A percentile compares a stretch with the other conserved stretches of the same genome.
Evolutionary conservation across 306 rosid genomes (phyloP).

Genomic region (Mucuna pruriens): DNA sequence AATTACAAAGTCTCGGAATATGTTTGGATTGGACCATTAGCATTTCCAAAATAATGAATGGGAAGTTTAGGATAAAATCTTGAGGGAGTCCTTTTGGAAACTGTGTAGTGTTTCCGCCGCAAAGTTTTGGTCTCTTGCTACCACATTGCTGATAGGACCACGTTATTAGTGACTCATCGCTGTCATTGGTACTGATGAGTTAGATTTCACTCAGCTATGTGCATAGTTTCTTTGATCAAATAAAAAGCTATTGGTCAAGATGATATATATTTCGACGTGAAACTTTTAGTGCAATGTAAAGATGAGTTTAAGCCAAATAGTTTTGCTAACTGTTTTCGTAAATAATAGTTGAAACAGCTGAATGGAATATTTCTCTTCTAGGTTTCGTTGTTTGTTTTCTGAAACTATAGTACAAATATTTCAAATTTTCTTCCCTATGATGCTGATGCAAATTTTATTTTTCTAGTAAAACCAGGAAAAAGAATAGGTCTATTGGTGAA

Average conservation of each 20-base stretch:
- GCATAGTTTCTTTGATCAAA: constrained; percentile 20
- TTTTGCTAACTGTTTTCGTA: too few species aligned
- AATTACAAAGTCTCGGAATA: constrained; percentile 11
- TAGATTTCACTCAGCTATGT: neutral
- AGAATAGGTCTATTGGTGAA: neutral
- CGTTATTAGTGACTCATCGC: constrained; percentile 30
- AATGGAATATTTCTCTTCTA: neutral
- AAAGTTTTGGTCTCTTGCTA: constrained; percentile 20
- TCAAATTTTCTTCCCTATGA: constrained; percentile 4
- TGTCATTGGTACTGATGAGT: constrained; percentile 2
- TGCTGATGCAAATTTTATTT: neutral
- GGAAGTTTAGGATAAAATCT: constrained; percentile 21
- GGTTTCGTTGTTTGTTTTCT: constrained; percentile 3
- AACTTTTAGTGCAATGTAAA: too few species aligned
- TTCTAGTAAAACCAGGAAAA: neutral
- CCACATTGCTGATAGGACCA: constrained; percentile 34
- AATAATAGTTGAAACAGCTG: neutral
- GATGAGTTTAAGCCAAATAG: too few species aligned
- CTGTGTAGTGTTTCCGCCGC: constrained; percentile 31
- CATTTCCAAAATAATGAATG: constrained; percentile 8
- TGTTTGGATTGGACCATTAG: constrained; percentile 33
- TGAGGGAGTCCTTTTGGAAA: constrained; percentile 3
- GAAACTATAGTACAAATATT: neutral
- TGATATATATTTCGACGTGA: too few species aligned
- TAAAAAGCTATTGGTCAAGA: neutral